Evolutionary conservation across 306 rosid genomes (phyloP), one percentile per base, ranked within the genome.

Genomic region (Senna tora): DNA sequence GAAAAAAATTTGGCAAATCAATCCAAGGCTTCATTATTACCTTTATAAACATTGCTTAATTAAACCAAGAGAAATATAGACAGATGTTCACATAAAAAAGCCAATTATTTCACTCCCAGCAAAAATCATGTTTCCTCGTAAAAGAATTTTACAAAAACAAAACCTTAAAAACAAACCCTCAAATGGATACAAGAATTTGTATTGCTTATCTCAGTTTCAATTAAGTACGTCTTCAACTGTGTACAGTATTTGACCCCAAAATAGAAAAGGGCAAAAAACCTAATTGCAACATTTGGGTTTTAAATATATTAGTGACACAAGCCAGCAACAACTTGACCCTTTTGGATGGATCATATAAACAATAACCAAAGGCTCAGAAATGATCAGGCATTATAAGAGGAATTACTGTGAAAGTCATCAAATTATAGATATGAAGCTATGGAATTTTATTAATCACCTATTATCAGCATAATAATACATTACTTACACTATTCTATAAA

Each of bases 121-220:
- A 58, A 63, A 41, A 53, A 63, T n/a, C 30, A 38, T 0, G 30
- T 7, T 7, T 50, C 46, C 19, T 57, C 32, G 47, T 16, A 6
- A 38, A 5, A 38, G 9, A 38, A 5, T 38, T 38, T 6, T 6
- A 69, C 14, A 64, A 25, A 32, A 63, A 52, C 30, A 11, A 15
- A 12, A 51, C 54, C 33, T 39, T 47, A 51, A 47, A 15, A 34
- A 36, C n/a, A 13, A n/a, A 71, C 62, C 59, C 1, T 16, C n/a
- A 65, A 65, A 71, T 39, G 30, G n/a, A 64, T 60, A 80, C 67
- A 33, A 25, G 49, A 75, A 64, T 25, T n/a, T 71, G 6, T 42
- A 19, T 50, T 41, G 36, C 33, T 66, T 58, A 36, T 58, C 61
- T 59, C 56, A 59, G 22, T 33, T 71, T 33, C 49, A 60, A n/a